Conservation (phyloP, 2,329 filamentous ascomycete species). For the Alternaria arborescens region DNA sequence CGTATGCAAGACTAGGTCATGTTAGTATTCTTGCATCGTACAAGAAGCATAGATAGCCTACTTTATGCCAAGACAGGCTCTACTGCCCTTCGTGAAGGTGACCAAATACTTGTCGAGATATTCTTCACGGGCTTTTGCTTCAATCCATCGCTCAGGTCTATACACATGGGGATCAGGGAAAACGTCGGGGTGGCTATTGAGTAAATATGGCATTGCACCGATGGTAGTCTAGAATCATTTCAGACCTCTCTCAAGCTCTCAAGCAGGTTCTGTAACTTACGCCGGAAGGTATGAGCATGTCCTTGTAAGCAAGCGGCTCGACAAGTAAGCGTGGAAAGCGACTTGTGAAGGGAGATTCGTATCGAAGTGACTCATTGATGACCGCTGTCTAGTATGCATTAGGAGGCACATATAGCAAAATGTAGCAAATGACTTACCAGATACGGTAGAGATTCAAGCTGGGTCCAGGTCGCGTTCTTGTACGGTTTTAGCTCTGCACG, state of each 20-base stretch:
- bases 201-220: conserved; percentile 29
- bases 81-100: conserved; percentile 50
- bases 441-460: conserved; percentile 22
- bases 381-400: conserved; percentile 14
- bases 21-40: not conserved
- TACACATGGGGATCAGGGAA: conserved; percentile 30
- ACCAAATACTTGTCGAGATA: conserved; percentile 49
- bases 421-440: conserved; percentile 9
- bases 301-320: conserved; percentile 25
- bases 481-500: not conserved
- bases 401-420: not conserved
- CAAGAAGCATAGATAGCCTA: not conserved
- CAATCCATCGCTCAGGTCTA: conserved; percentile 26
- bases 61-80: conserved; percentile 51
- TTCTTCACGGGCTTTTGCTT: conserved; percentile 17
- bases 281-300: conserved; percentile 27
- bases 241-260: not conserved
- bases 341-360: conserved; percentile 13
- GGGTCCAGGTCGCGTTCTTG: not conserved
- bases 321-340: conserved; percentile 29
- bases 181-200: conserved; percentile 32
- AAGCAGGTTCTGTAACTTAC: conserved; percentile 7
- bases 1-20: conserved; percentile 36
- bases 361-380: conserved; percentile 21
- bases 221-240: conserved; percentile 25